Percentiles rank a stretch among this genome's conserved stretches.
Conservation (phyloP, 2,329 filamentous ascomycete species). For the Epichloe sibirici region DNA sequence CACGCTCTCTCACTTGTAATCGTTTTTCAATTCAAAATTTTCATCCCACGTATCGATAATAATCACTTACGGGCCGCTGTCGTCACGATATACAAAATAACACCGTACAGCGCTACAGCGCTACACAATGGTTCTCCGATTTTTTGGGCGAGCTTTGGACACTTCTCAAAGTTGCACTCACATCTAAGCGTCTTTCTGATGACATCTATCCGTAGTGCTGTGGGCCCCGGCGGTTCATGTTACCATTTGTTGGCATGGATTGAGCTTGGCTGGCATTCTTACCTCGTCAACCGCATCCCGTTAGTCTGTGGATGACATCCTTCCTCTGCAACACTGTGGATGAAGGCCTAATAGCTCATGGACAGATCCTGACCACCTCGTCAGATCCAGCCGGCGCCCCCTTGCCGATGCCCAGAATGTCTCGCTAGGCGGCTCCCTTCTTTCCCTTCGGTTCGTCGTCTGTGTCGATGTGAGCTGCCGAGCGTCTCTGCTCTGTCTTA, state of each 20-base stretch:
- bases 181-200: background rate
- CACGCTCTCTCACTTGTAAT: too few relatives aligned
- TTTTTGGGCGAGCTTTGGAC: too few relatives aligned
- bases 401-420: background rate
- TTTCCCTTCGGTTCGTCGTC: background rate
- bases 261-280: background rate
- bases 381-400: background rate
- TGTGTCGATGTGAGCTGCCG: background rate
- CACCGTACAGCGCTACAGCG: background rate
- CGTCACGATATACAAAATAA: background rate
- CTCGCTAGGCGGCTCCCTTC: slow-evolving; percentile 3
- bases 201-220: background rate
- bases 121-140: too few relatives aligned
- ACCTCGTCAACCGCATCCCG: background rate
- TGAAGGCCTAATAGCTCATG: too few relatives aligned
- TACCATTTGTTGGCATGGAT: background rate
- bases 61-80: background rate
- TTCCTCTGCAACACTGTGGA: background rate
- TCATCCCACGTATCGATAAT: background rate
- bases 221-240: background rate
- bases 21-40: background rate
- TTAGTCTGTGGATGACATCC: background rate
- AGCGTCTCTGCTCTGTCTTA: slow-evolving; percentile 2
- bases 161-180: background rate
- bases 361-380: background rate